Evolutionary conservation across 2,329 filamentous ascomycete genomes (phyloP), one percentile per base, ranked within the genome.

Genomic region (Macrophomina phaseolina): DNA sequence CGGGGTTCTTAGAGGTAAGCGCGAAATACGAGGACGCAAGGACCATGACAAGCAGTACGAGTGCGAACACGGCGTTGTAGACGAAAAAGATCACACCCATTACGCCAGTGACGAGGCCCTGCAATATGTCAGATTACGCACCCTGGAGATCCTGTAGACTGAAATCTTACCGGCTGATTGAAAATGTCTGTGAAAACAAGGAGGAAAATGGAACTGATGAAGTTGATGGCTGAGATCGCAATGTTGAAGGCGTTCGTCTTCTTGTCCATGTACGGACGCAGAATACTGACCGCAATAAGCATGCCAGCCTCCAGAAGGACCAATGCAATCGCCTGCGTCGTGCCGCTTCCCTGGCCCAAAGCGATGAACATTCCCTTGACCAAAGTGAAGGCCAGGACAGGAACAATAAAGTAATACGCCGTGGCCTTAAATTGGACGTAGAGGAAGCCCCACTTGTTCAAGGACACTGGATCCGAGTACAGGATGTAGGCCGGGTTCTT

Each of bases 221-320:
- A 97, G 84, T 97, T 97, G 80, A 97, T 85, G 53, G 88, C 90
- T 69, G 89, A 91, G 73, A 97, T 97, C 68, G 93, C 87, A 74
- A 98, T 97, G 82, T 97, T 97, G 86, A 97, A 97, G 56, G 90
- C 90, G 80, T 97, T 98, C 69, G 93, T 97, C 82, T 94, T 94
- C 88, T 97, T 97, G 85, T 97, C 94, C 94, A 98, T 98, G 91
- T 93, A 98, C 18, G 94, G 94, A 68, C 92, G 90, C 71, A 97
- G 82, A 64, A 97, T 90, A 68, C 89, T 91, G 66, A 93, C 89
- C 28, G 82, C 88, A 72, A 97, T 90, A 66, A 98, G 85, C 72
- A 91, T 90, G 63, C 80, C 87, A 1, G 90, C 90, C 79, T 98
- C 94, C 66, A 97, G 88, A 68, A 97, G 83, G 48, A 98, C 84